Base-by-base conservation (phyloP, 2,329 filamentous ascomycete genomes). In the Alternaria panax region DNA sequence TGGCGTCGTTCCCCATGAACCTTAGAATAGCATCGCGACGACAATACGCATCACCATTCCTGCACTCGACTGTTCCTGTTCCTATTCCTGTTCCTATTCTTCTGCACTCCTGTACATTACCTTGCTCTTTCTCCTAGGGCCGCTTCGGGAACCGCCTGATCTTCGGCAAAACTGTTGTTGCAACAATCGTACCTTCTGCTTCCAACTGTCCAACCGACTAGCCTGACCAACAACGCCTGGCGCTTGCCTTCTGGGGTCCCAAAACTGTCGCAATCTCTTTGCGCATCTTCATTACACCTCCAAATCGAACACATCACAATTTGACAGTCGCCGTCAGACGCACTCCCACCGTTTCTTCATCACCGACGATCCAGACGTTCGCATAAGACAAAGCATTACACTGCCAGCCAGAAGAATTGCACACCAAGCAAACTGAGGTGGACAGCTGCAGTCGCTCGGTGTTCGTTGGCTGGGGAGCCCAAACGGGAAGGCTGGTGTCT, bases 401-500 rank as follows among this genome's bases (percentile, higher is more conserved):
- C 46, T 24, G 25, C 20, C 28, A 30, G 36, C n/a, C 47, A 32
- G 14, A 24, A 41, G n/a, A 32, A 57, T 11, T 48, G n/a, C 28
- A 25, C 45, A 56, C 27, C 22, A 28, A 20, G 20, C 22, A 8
- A 25, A 27, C n/a, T 32, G 46, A 27, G 59, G 54, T 30, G 62
- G 56, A 57, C 64, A 38, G 53, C 55, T 57, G 53, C 48, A 50
- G 64, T 54, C 48, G 51, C 43, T 41, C 57, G 62, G 63, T 36
- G 57, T 41, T 47, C 25, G 58, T 57, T 46, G 59, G 55, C n/a
- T 58, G 65, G 64, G 59, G 64, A 47, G 57, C 32, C 36, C 53
- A 36, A 51, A 51, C 55, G 63, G 43, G 34, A 63, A 57, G 56
- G 66, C 60, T 55, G 61, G 62, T 60, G 64, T 67, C 66, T 71